phyloP scores from a whole-genome alignment of 225 moss, liverwort and hornwort genomes.

The Straminergon stramineum region DNA sequence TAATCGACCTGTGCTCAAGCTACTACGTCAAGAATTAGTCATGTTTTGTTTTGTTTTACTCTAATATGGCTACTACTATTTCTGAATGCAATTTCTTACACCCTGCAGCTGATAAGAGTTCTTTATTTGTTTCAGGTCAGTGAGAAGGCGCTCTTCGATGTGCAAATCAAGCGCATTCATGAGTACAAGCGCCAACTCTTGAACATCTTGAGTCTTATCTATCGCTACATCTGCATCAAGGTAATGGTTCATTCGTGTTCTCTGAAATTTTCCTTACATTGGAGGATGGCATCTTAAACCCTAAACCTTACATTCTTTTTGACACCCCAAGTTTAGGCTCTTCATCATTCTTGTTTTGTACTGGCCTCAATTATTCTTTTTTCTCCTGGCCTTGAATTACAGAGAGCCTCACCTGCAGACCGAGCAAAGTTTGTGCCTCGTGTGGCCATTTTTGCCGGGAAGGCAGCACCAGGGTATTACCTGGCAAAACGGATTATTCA shows the following conservation, averaged over 20 bases:
- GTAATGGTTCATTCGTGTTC: not conserved
- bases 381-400: not conserved
- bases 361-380: not conserved
- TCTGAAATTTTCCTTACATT: not conserved
- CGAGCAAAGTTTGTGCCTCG: slow-evolving; percentile 49
- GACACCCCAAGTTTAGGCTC: not conserved
- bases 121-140: slow-evolving; percentile 24
- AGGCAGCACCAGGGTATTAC: slow-evolving; percentile 47
- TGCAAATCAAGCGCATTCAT: slow-evolving; percentile 67
- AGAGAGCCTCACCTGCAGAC: slow-evolving; percentile 51
- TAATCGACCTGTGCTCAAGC: not conserved
- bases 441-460: slow-evolving; percentile 62
- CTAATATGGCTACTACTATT: not conserved
- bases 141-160: slow-evolving; percentile 59
- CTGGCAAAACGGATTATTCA: slow-evolving; percentile 33
- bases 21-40: not conserved
- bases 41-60: not conserved
- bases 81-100: not conserved
- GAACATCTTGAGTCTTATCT: slow-evolving; percentile 59
- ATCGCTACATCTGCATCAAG: slow-evolving; percentile 44
- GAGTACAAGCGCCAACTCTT: slow-evolving; percentile 76
- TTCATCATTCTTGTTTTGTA: not conserved
- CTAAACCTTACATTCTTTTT: not conserved
- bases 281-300: not conserved
- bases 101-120: not conserved